Evolutionary conservation across 2,329 filamentous ascomycete species (phyloP).

Genomic region (Pestalotiopsis sp.): DNA sequence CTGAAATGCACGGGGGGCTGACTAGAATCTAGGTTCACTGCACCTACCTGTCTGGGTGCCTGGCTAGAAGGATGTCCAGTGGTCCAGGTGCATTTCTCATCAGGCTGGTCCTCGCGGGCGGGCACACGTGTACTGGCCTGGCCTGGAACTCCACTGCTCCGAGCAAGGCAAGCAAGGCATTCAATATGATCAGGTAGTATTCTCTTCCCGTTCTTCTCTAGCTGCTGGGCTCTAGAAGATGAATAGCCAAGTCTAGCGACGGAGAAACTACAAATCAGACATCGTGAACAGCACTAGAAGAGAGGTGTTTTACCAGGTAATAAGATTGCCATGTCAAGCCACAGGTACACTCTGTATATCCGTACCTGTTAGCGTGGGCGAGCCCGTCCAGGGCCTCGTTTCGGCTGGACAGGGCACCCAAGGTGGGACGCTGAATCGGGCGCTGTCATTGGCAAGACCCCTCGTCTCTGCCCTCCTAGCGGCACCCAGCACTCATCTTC

Average conservation of each 20-base stretch:
- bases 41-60: not conserved
- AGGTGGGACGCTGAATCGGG: not conserved
- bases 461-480: not conserved
- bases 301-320: no score
- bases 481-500: slow-evolving; percentile 6
- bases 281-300: no score
- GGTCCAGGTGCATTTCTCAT: no score
- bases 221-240: no score
- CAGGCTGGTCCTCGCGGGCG: no score
- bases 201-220: no score
- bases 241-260: no score
- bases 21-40: not conserved
- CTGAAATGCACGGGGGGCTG: not conserved
- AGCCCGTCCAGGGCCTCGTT: not conserved
- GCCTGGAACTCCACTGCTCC: not conserved
- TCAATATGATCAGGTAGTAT: not conserved
- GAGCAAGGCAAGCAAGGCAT: not conserved
- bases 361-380: not conserved
- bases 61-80: no score
- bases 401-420: not conserved
- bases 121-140: no score
- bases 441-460: slow-evolving; percentile 6
- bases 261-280: no score
- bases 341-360: not conserved
- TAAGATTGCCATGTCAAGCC: not conserved